Conservation (phyloP, 23 red algal genomes). For the Gracilaria caudata region DNA sequence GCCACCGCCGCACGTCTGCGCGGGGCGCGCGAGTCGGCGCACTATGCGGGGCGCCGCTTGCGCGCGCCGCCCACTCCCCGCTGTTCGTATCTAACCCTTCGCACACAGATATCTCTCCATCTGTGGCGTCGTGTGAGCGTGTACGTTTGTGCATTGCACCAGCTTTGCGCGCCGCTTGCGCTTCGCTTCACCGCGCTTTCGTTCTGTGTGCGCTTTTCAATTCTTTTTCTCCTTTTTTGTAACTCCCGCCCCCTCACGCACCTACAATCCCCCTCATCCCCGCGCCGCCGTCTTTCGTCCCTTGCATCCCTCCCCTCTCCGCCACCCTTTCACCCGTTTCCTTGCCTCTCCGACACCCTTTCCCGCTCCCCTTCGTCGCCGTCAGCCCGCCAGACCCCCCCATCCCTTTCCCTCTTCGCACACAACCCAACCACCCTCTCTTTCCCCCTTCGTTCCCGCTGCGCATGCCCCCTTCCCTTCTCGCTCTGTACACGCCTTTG, state of each 20-base stretch:
- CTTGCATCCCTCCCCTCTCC: neutral
- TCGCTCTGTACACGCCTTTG: too few relatives aligned
- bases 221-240: neutral
- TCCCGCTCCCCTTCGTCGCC: neutral
- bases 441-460: too few relatives aligned
- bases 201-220: neutral
- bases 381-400: too few relatives aligned
- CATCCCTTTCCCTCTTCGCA: neutral
- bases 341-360: neutral
- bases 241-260: neutral
- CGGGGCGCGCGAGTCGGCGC: neutral
- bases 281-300: too few relatives aligned
- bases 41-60: neutral
- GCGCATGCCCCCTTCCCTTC: neutral
- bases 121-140: too few relatives aligned
- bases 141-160: too few relatives aligned
- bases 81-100: too few relatives aligned
- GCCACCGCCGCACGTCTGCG: neutral
- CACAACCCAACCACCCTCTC: neutral
- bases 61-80: too few relatives aligned
- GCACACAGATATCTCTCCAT: too few relatives aligned
- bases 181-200: neutral
- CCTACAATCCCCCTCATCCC: neutral
- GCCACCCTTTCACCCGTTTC: too few relatives aligned
- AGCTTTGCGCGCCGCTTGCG: too few relatives aligned